Evolutionary conservation across 2,329 filamentous ascomycete species (phyloP), one percentile per base, ranked within the genome.

Genomic region (Penicillium sp.): DNA sequence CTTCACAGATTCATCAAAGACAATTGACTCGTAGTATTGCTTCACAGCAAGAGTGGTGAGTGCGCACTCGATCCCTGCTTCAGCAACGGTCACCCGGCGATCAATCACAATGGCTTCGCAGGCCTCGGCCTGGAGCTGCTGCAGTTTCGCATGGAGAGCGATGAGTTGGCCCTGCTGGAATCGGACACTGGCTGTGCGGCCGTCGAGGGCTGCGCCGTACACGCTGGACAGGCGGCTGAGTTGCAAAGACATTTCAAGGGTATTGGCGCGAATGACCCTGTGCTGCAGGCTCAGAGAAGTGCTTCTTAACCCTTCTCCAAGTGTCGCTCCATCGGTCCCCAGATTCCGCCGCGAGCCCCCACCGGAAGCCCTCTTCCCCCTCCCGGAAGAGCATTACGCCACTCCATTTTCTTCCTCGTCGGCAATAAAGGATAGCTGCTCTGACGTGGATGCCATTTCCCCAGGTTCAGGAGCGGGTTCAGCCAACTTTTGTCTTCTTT

Each of bases 91-190:
- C 35, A 55, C 21, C 31, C 31, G 1, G 31, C 31, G 31, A 13
- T 35, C 41, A 38, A 17, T 23, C 23, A 23, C n/a, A 29, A 55
- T 26, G 21, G 41, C 52, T 11, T 23, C 35, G 21, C 19, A 21
- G 15, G 44, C 21, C 19, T 29, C 31, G 13, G 41, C 35, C 4
- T 29, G 52, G 5, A 45, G 41, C 35, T 55, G 31, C 17, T 23
- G 52, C 9, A 55, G 5, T 11, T 21, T 45, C 7, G 41, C 19
- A 29, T 55, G 31, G 15, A 55, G 31, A n/a, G 23, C 35, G 21
- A 44, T 55, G 19, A 55, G 44, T 45, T 55, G 31, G 41, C 52
- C 26, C 41, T 55, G 52, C 29, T 44, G 13, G 35, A 44, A 55
- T 23, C 52, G 52, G 19, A 44, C 15, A 55, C 44, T 55, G 5